phyloP scores from a whole-genome alignment of 805 yeast species.

The Spathaspora boniae region DNA sequence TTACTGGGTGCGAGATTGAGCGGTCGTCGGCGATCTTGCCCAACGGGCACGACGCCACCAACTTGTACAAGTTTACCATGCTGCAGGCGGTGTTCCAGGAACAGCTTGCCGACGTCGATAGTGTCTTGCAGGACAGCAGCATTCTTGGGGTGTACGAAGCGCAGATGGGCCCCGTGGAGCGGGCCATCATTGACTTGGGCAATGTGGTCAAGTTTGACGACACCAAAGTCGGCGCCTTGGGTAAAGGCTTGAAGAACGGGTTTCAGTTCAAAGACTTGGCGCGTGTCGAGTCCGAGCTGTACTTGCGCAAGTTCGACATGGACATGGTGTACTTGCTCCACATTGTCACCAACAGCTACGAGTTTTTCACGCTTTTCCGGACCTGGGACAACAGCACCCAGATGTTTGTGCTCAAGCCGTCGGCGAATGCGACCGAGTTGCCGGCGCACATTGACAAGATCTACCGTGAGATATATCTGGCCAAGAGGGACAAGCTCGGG shows the following conservation, averaged over 20 bases:
- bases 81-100: conserved; percentile 59
- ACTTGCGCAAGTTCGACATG: conserved; percentile 53
- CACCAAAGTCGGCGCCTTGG: conserved; percentile 73
- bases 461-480: conserved; percentile 50
- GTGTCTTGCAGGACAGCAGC: conserved; percentile 59
- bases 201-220: conserved; percentile 67
- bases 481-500: conserved; percentile 44
- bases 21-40: conserved; percentile 65
- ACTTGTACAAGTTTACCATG: conserved; percentile 63
- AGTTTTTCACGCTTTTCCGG: conserved; percentile 64
- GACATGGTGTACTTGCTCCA: conserved; percentile 67
- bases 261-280: conserved; percentile 62
- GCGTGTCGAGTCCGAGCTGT: conserved; percentile 45
- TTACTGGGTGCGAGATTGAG: conserved; percentile 52
- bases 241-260: conserved; percentile 82
- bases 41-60: conserved; percentile 52
- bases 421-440: conserved; percentile 60
- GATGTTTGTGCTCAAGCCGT: conserved; percentile 65
- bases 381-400: conserved; percentile 53
- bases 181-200: conserved; percentile 81
- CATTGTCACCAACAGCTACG: conserved; percentile 68
- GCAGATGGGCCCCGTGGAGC: conserved; percentile 59
- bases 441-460: conserved; percentile 51
- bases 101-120: conserved; percentile 54
- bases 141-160: conserved; percentile 76